Base-by-base conservation (phyloP, 805 yeast genomes). In the Candida insectorum region DNA sequence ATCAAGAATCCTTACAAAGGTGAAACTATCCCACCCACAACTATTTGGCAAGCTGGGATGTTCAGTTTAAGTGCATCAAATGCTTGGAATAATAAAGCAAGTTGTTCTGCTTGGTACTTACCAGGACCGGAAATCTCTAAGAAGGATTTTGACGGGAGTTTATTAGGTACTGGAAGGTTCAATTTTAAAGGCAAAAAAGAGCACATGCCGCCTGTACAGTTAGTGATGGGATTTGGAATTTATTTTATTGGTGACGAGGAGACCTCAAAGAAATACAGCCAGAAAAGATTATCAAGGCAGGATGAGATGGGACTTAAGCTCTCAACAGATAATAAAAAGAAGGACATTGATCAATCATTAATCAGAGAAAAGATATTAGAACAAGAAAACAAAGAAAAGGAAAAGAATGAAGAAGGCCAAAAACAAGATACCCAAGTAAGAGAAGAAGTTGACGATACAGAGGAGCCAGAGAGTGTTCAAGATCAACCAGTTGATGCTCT, bases 191-290 rank as follows among this genome's bases (percentile, higher is more conserved):
- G 74, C 17, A 69, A 69, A 30, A 80, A 78, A 49, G 71, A 69
- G 13, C 73, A 64, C 43, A 62, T 89, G 44, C 86, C 89, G 0
- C 86, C 96, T 4, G 71, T 81, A n/a, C 94, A 81, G 45, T 56
- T 89, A 48, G 87, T 80, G 1, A 83, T 93, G 93, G 98, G 98
- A 0, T 69, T 89, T 46, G 96, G 85, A 0, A 71, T 93, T 33
- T 49, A 85, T 37, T 86, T 94, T 84, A 62, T 80, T 37, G 66
- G 77, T 1, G 82, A 82, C 39, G 78, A 73, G 31, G 81, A 74
- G 20, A 69, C 71, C 2, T 65, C 77, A 2, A 41, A 46, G 16
- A 54, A 45, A 24, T 49, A 58, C 19, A 52, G 49, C 6, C 48
- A 49, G 3, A 36, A 48, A 11, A 52, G 73, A 43, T 29, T 43